phyloP scores from a whole-genome alignment of 805 yeast species.

The Priceomyces fermenticarens region DNA sequence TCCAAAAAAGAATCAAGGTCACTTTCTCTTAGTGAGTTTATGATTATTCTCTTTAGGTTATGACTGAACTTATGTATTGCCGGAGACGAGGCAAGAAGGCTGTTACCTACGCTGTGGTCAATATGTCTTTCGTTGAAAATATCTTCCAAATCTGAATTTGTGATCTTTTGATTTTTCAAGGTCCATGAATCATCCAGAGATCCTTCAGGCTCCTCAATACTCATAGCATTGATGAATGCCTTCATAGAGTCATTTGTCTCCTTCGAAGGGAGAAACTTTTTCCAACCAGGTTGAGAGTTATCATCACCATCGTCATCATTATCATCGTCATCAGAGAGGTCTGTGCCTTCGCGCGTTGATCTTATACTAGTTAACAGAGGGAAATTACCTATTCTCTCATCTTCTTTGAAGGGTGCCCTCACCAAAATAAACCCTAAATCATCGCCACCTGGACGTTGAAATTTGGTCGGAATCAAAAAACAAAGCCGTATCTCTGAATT shows the following conservation, averaged over 20 bases:
- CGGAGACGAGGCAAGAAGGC: slow-evolving; percentile 29
- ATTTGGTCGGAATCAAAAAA: slow-evolving; percentile 47
- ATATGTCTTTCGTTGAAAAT: slow-evolving; percentile 2
- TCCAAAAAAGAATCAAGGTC: slow-evolving; percentile 18
- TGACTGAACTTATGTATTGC: slow-evolving; percentile 24
- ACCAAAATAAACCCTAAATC: slow-evolving; percentile 42
- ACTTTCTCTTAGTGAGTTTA: slow-evolving; percentile 16
- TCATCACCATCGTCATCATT: slow-evolving; percentile 7
- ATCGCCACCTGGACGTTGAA: neutral
- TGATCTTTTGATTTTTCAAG: slow-evolving; percentile 12
- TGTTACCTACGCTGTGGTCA: slow-evolving; percentile 5
- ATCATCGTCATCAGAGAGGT: slow-evolving; percentile 2
- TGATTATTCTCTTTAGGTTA: slow-evolving; percentile 22
- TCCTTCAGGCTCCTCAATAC: slow-evolving; percentile 16
- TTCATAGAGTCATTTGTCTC: slow-evolving; percentile 28
- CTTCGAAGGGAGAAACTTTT: slow-evolving; percentile 6
- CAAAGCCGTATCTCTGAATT: slow-evolving; percentile 49
- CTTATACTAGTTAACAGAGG: slow-evolving; percentile 18
- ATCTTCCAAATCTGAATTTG: slow-evolving; percentile 8
- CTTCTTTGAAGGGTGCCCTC: slow-evolving; percentile 72
- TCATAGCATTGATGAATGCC: slow-evolving; percentile 22
- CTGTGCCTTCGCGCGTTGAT: slow-evolving; percentile 5
- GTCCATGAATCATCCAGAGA: neutral
- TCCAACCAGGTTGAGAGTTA: slow-evolving; percentile 1
- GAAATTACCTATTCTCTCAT: slow-evolving; percentile 61